phyloP scores from a whole-genome alignment of 441 rosid genomes.

The Manihot esculenta region DNA sequence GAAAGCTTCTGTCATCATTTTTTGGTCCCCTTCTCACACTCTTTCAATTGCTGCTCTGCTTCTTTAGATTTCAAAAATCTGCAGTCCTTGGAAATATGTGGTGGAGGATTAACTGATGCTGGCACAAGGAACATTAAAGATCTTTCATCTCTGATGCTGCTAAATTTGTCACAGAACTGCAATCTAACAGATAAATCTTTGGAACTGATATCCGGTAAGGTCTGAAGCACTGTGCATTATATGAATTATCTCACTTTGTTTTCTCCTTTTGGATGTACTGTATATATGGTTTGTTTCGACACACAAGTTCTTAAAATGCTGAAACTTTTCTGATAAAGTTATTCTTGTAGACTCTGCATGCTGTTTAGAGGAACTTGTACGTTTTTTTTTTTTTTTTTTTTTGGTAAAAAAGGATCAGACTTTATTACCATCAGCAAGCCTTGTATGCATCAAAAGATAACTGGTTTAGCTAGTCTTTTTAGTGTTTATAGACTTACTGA shows the following conservation, averaged over 20 bases:
- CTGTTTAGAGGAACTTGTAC: background rate
- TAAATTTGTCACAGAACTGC: conserved; percentile 87
- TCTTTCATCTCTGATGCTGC: conserved; percentile 59
- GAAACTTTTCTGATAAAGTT: background rate
- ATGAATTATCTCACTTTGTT: background rate
- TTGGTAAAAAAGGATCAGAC: background rate
- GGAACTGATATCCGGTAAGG: conserved; percentile 83
- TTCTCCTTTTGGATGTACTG: background rate
- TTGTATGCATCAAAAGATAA: background rate
- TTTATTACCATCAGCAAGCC: background rate
- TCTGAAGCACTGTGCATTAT: background rate
- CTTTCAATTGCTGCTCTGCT: background rate
- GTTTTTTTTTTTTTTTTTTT: background rate
- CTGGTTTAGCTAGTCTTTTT: background rate
- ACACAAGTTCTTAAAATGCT: background rate
- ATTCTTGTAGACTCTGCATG: background rate
- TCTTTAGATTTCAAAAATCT: conserved; percentile 75
- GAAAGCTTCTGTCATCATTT: background rate
- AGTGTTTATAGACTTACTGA: background rate
- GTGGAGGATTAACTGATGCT: conserved; percentile 91
- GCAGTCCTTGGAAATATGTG: conserved; percentile 83
- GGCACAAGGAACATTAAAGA: conserved; percentile 86
- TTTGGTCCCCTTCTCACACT: no score
- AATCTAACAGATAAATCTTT: conserved; percentile 82
- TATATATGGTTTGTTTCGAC: background rate